Evolutionary conservation across 2,329 filamentous ascomycete species (phyloP), one percentile per base, ranked within the genome.

Genomic region (Fusarium humuli): DNA sequence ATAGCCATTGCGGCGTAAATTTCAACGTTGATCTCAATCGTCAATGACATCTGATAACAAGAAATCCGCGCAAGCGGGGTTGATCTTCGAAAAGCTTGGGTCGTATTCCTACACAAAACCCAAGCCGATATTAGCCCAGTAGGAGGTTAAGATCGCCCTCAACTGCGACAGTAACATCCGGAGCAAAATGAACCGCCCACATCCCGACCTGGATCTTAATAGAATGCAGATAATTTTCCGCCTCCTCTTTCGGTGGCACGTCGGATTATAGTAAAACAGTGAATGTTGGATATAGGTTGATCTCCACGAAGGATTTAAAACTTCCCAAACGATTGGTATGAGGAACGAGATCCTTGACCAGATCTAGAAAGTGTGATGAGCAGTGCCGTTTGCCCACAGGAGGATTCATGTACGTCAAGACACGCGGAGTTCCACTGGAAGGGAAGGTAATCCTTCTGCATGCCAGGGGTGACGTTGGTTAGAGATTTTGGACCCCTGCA

Each of bases 341-440:
- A n/a, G 49, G 49, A 52, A 52, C 23, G 34, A 41, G 1, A 52
- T 41, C 49, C 49, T 52, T 52, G 49, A 20, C 49, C 32, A 29
- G 34, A 42, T 52, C 34, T 23, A 52, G 23, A 52, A 40, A 41
- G 18, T 52, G 18, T 27, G n/a, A 52, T 22, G 14, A 6, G 13
- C 34, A 16, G 18, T 8, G 23, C 49, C 32, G 23, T 27, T 27
- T 20, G 7, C 23, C 6, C 13, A 29, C 49, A 52, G n/a, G 29
- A 37, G 18, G 20, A 20, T 20, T 16, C 7, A 41, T 52, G 34
- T 52, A n/a, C 49, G 49, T 52, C 49, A 52, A 25, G 18, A n/a
- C 34, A 29, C 23, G 25, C 3, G 6, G 22, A n/a, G 22, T 37
- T 37, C 34, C 32, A 52, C 10, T 41, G 23, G n/a, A 41, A 37